Base-by-base conservation (phyloP, 352 stramenopile species). In the Phytophthora agathidicida region DNA sequence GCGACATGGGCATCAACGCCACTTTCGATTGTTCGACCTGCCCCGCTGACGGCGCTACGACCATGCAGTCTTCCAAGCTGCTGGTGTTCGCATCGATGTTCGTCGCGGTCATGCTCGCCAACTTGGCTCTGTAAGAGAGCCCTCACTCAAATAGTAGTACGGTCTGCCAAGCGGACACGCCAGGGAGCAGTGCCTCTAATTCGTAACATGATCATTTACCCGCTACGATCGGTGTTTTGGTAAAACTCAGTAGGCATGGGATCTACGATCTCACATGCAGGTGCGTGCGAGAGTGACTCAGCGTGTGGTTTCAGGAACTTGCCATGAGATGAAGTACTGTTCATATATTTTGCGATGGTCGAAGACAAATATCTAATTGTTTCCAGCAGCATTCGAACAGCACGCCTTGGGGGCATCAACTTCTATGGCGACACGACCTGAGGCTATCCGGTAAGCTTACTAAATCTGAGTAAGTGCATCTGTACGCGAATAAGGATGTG, bases 21-120 rank as follows among this genome's bases (percentile, higher is more conserved):
- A 65, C 54, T 0, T 77, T 70, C 22, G 69, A 79, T 57, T 84
- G 74, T 50, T 70, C 65, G 22, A 71, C 55, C 5, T 84, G 74
- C 48, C 38, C 65, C 1, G 60, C 66, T 10, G 63, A 60, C 24
- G 54, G 39, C 3, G 65, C 60, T 5, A 54, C 51, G 28, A 49
- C 42, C 10, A 57, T 56, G 44, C 59, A 77, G 50, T 71, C 73
- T 47, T 65, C 65, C 28, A 82, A 75, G 39, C 38, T 75, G 52
- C 51, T 77, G 41, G 16, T 79, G 41, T 71, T 82, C 33, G 46
- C 58, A 13, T 78, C 69, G 27, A 33, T 72, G 26, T 50, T 78
- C 30, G 28, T 77, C 38, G 66, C 59, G 23, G 38, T 74, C 23
- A 48, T 74, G 39, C 53, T 82, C 9, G 65, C 61, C 35, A 76